Conservation (phyloP, 768 basidiomycete genomes). For the Leccinum arenicola region DNA sequence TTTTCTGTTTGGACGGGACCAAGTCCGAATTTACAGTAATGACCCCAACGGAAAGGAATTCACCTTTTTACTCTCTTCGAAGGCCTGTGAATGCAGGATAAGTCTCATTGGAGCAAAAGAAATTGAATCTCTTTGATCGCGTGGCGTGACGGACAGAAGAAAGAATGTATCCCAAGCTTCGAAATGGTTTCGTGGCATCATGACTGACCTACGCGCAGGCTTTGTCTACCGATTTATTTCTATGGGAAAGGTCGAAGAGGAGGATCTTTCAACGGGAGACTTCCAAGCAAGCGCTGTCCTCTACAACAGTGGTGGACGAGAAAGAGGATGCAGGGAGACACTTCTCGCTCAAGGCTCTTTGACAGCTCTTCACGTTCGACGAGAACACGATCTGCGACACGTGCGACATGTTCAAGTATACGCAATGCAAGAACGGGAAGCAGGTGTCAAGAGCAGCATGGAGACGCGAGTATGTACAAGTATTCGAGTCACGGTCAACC, state of each 20-base stretch:
- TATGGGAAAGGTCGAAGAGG: conserved; percentile 93
- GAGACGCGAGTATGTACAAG: no score
- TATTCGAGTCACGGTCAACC: no score
- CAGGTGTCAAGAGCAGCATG: conserved; percentile 67
- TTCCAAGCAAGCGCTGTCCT: conserved; percentile 93
- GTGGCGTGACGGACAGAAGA: conserved; percentile 99
- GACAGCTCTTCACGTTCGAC: conserved; percentile 90
- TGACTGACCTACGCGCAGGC: conserved; percentile 43
- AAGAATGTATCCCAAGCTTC: conserved; percentile 74
- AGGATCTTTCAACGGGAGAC: conserved; percentile 97
- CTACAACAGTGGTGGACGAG: conserved; percentile 91
- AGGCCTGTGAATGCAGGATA: conserved; percentile 95
- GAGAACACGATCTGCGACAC: conserved; percentile 59
- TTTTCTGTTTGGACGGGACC: conserved; percentile 89
- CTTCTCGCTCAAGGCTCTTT: conserved; percentile 84
- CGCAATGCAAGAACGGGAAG: conserved; percentile 81
- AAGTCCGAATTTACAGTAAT: conserved; percentile 72
- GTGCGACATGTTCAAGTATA: conserved; percentile 82
- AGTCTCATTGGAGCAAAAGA: conserved; percentile 90
- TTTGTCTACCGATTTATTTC: conserved; percentile 99
- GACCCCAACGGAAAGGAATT: conserved; percentile 92
- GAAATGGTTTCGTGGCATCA: neutral
- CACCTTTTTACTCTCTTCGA: conserved; percentile 89
- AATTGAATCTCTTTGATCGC: conserved; percentile 90
- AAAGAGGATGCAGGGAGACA: conserved; percentile 95